Base-by-base conservation (phyloP, 305 asterid genomes). In the Fraxinus dipetala region DNA sequence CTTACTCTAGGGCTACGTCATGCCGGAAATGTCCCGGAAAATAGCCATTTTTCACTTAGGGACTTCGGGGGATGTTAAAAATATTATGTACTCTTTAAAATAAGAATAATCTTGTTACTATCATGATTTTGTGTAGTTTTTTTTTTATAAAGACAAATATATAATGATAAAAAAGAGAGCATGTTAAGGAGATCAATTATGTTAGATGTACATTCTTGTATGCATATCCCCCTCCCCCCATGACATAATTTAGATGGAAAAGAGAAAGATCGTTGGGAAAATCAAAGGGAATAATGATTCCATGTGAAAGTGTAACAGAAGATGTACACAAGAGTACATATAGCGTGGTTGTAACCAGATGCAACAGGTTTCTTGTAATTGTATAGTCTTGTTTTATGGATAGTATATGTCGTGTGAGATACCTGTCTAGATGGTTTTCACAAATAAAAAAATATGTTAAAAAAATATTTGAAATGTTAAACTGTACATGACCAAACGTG, bases 1-100 rank as follows among this genome's bases (percentile, higher is more conserved):
- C 96, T 95, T 16, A 94, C 99, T 1, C 83, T 95, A 86, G 99
- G 99, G 90, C 89, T 95, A 54, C 97, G 94, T 43, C 99, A 95
- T 83, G 93, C 97, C 81, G 99, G 97, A 24, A 94, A 95, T 83
- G 10, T 92, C 87, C 97, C 96, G 84, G 99, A 94, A 85, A 92
- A 91, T 78, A 90, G 85, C 73, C 89, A 85, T 31, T 93, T 93
- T 88, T 93, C 30, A 90, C 90, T 77, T 77, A 89, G 95, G 70
- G 94, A 89, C 84, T 90, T 92, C 65, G 93, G 89, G 65, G 92
- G 86, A 13, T 84, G 86, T 84, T 87, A 72, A 74, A 0, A 59
- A n/a, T 18, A 81, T 63, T 26, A 75, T 16, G 40, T 54, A 69
- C 56, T 83, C 79, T 78, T 83, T 83, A 16, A 35, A 83, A 81